phyloP scores from a whole-genome alignment of 164 flowering plant genomes.

The Chloranthus sessilifolius region DNA sequence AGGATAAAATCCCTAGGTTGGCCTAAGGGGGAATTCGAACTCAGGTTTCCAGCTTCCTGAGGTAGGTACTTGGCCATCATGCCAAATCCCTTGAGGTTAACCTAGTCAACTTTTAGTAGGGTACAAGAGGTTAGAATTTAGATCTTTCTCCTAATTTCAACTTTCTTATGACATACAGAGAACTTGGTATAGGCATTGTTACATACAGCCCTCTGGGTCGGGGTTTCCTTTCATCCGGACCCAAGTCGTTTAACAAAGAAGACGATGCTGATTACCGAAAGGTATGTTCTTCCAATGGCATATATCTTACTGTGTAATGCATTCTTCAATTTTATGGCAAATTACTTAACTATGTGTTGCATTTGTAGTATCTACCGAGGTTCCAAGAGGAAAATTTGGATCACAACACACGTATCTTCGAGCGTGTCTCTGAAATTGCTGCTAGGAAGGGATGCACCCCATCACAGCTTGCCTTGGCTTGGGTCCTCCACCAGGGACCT shows the following conservation, averaged over 20 bases:
- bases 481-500: conserved; percentile 37
- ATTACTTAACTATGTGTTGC: neutral
- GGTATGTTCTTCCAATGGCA: conserved; percentile 1
- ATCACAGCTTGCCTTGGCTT: conserved; percentile 37
- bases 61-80: too few relatives aligned
- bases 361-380: conserved; percentile 27
- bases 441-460: conserved; percentile 33
- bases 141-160: neutral
- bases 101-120: too few relatives aligned
- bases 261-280: conserved; percentile 10
- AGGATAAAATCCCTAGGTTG: too few relatives aligned
- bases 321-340: neutral
- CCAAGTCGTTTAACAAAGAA: conserved; percentile 11
- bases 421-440: conserved; percentile 24
- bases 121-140: neutral
- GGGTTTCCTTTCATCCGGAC: conserved; percentile 21
- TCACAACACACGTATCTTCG: conserved; percentile 24
- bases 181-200: conserved; percentile 41
- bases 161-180: conserved; percentile 10
- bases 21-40: too few relatives aligned
- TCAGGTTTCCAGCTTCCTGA: too few relatives aligned
- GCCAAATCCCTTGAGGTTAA: too few relatives aligned
- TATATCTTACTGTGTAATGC: neutral
- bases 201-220: conserved; percentile 34
- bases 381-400: conserved; percentile 29